Base-by-base conservation (phyloP, 345 rosid species). In the Eucalyptus caleyi region DNA sequence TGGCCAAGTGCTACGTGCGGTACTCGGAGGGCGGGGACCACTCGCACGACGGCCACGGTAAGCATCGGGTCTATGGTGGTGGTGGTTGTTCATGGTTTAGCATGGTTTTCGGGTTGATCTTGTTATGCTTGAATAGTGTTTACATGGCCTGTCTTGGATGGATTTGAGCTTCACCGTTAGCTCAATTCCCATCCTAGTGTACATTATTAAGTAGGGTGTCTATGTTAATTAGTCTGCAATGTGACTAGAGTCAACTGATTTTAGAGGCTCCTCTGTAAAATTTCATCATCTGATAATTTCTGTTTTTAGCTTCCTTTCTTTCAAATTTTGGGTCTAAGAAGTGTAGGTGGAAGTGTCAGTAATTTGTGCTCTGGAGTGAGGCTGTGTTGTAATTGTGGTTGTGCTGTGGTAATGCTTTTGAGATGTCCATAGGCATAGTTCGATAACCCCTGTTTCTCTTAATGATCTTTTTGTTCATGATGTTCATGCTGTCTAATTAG, bases 1-100 rank as follows among this genome's bases (percentile, higher is more conserved):
- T 97, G 91, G 98, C 96, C 53, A 97, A 96, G 93, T 97, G 99
- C 93, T 97, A 96, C 93, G 97, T 90, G 44, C 95, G 96, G 34
- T 96, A 93, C 94, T 93, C 92, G 16, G 90, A 21, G 24, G 95
- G 96, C 85, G 97, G 97, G 8, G 87, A 87, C 37, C 95, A 92
- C 89, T 96, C 98, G 21, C 88, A 91, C 92, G 91, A 89, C 86
- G 88, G 88, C 23, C 18, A 47, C 59, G 91, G 94, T 34, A 51
- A 51, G 65, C 14, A 32, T 87, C 44, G 88, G 18, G 6, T 87
- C 62, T 47, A 40, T 37, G 85, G 85, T 21, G 85, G 47, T 6
- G 47, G 26, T 40, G 85, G 27, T 42, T 13, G 85, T 21, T 77
- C 30, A 23, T 77, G 47, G 85, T 77, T 77, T 77, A 21, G 47